Percentiles rank a stretch among this genome's conserved stretches.
Evolutionary conservation across 768 basidiomycete species (phyloP).

Genomic region (Suillus ampliporus): DNA sequence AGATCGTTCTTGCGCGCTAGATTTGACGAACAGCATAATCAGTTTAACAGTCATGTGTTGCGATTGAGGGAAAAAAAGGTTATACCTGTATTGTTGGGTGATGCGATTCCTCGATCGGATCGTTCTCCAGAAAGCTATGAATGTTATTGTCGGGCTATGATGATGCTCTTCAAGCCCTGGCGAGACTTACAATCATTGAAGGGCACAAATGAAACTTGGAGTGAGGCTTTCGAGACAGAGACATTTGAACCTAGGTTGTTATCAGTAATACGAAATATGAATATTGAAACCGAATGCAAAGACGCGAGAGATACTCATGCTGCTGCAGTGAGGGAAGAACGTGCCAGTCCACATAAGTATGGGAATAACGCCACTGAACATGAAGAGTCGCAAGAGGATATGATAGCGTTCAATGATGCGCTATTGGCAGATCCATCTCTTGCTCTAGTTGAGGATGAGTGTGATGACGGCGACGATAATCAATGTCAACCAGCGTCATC

Average conservation of each 20-base stretch:
- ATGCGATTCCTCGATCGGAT: not conserved
- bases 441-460: not conserved
- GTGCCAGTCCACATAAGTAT: not conserved
- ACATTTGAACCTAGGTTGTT: too few species aligned
- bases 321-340: not conserved
- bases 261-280: not conserved
- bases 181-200: not conserved
- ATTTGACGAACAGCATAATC: too few species aligned
- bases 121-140: not conserved
- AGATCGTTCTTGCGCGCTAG: too few species aligned
- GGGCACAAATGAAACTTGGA: too few species aligned
- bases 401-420: not conserved
- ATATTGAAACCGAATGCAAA: not conserved
- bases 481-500: too few species aligned
- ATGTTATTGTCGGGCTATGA: not conserved
- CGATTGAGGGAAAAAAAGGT: not conserved
- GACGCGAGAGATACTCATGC: not conserved
- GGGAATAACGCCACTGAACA: too few species aligned
- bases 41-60: too few species aligned
- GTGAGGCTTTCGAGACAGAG: too few species aligned
- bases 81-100: not conserved
- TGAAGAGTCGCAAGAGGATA: not conserved
- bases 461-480: too few species aligned
- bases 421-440: not conserved
- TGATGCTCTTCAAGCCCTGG: not conserved